Evolutionary conservation across 2,329 filamentous ascomycete species (phyloP).

Genomic region (Hawksworthiomyces lignivorus): DNA sequence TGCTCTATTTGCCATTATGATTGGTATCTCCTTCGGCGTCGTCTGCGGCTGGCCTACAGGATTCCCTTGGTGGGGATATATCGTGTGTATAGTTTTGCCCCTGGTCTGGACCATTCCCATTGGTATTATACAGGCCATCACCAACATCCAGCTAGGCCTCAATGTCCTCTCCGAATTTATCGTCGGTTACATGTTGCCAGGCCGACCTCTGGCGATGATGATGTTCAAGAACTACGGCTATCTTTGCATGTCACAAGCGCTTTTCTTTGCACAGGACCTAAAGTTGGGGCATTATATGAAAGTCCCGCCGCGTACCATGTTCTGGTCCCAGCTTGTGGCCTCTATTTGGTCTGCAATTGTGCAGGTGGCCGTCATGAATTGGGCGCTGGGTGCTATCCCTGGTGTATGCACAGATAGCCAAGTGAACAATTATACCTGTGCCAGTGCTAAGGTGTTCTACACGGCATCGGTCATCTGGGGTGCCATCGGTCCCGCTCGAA

Average conservation of each 20-base stretch:
- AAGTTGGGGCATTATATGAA: slow-evolving; percentile 71
- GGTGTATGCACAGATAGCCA: slow-evolving; percentile 50
- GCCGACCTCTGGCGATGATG: slow-evolving; percentile 65
- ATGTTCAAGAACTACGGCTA: slow-evolving; percentile 59
- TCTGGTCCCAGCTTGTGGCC: slow-evolving; percentile 51
- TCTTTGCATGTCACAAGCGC: slow-evolving; percentile 57
- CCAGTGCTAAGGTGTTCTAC: slow-evolving; percentile 51
- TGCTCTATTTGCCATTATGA: slow-evolving; percentile 44
- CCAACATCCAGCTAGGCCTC: slow-evolving; percentile 63
- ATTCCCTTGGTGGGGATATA: slow-evolving; percentile 50
- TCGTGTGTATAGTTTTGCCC: slow-evolving; percentile 50
- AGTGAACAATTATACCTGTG: slow-evolving; percentile 49
- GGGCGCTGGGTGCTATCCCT: slow-evolving; percentile 54
- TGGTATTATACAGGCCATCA: slow-evolving; percentile 60
- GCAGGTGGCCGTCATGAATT: slow-evolving; percentile 59
- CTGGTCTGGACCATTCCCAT: slow-evolving; percentile 53
- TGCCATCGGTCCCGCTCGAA: slow-evolving; percentile 60
- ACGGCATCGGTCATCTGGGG: slow-evolving; percentile 68
- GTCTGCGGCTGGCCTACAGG: slow-evolving; percentile 46
- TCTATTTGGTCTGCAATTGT: slow-evolving; percentile 55
- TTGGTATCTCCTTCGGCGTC: slow-evolving; percentile 46
- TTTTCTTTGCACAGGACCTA: slow-evolving; percentile 57
- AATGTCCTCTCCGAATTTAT: slow-evolving; percentile 69
- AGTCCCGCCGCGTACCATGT: slow-evolving; percentile 55
- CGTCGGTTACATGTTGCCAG: slow-evolving; percentile 68